Base-by-base conservation (phyloP, 768 basidiomycete species). In the Trametes gibbosa region DNA sequence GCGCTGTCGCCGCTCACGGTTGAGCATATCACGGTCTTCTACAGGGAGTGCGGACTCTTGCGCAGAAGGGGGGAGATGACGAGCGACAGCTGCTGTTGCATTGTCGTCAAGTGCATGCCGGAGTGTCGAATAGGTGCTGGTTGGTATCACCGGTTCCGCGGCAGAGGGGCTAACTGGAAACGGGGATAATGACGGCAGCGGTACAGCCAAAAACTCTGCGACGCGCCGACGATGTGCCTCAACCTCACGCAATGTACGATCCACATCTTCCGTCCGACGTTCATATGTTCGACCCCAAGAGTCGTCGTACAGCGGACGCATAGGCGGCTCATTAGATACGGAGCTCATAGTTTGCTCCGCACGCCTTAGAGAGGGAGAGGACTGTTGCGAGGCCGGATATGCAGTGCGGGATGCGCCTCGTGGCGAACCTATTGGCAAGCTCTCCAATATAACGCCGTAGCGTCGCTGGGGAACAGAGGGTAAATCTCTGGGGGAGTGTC, bases 21-120 rank as follows among this genome's bases (percentile, higher is more conserved):
- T 21, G 12, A 9, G 35, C n/a, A 35, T 4, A 19, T 29, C 41
- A n/a, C 6, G 5, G 13, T 14, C 3, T 8, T 13, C 6, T 3
- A 14, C 13, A 39, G 37, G 13, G 16, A 39, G 37, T 17, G 37
- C 37, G 13, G 37, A 14, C 17, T 39, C 37, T 13, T 17, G 37
- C 17, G 37, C 13, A 39, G 37, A 17, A 14, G 37, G 10, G 37
- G 3, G 37, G 16, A 17, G 13, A 14, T 17, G 45, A 19, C 19
- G 41, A 21, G 14, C 16, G 17, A 3, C 27, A 2, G 32, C 55
- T 1, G n/a, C 17, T 5, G n/a, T 23, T 17, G 49, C 37, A 7
- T 24, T 46, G 12, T 62, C 61, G 32, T 50, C 61, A 51, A 62
- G 39, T 8, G 61, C 61, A 16, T 57, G 56, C 13, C 61, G 50